Conservation (phyloP, 371 early-diverging fungal species). For the Syncephalastrum racemosum region DNA sequence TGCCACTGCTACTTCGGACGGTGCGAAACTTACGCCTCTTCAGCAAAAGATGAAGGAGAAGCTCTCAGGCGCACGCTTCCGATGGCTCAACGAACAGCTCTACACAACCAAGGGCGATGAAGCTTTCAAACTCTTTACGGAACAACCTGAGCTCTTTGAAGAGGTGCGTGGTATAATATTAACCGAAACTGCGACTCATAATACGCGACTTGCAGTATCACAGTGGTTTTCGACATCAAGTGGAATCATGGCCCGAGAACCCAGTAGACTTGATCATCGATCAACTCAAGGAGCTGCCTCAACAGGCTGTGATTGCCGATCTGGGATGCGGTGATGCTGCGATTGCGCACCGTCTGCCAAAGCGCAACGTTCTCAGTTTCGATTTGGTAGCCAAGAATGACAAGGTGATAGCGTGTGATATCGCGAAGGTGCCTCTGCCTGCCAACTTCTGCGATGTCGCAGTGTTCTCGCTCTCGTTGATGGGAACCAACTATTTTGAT, state of each 20-base stretch:
- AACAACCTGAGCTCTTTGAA: slow-evolving; percentile 87
- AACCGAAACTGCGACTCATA: background rate
- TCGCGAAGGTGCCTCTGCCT: slow-evolving; percentile 83
- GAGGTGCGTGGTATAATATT: slow-evolving; percentile 51
- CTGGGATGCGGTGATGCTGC: slow-evolving; percentile 98
- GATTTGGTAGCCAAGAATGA: slow-evolving; percentile 90
- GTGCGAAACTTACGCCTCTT: slow-evolving; percentile 58
- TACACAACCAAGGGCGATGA: slow-evolving; percentile 84
- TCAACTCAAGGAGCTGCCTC: slow-evolving; percentile 57
- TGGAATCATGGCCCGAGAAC: slow-evolving; percentile 95
- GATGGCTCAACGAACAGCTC: slow-evolving; percentile 94
- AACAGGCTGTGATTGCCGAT: slow-evolving; percentile 82
- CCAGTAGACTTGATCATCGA: slow-evolving; percentile 90
- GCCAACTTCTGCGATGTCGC: slow-evolving; percentile 81
- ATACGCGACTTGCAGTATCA: slow-evolving; percentile 73
- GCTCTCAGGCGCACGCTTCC: slow-evolving; percentile 85
- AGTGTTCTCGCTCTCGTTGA: slow-evolving; percentile 94
- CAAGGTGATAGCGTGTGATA: slow-evolving; percentile 91
- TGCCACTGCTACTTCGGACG: background rate
- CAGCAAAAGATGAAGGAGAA: slow-evolving; percentile 86
- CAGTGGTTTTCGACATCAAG: slow-evolving; percentile 94
- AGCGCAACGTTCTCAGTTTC: slow-evolving; percentile 85
- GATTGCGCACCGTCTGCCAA: slow-evolving; percentile 76
- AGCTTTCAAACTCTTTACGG: slow-evolving; percentile 76
- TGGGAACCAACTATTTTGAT: slow-evolving; percentile 95